Base-by-base conservation (phyloP, 2,329 filamentous ascomycete species). In the Waltergamsia citrina region DNA sequence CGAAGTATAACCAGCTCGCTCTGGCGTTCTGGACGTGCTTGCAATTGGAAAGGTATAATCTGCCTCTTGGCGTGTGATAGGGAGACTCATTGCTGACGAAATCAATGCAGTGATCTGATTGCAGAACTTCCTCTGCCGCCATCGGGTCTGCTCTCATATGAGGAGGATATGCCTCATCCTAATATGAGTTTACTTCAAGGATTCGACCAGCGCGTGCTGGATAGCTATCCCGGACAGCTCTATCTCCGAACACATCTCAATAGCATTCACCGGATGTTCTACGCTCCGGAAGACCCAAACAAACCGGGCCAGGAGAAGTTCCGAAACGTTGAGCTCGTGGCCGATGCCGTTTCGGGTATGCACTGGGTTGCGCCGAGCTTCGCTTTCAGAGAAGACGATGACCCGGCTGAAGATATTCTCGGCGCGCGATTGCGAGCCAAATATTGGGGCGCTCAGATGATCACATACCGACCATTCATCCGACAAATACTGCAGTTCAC, bases 11-110 rank as follows among this genome's bases (percentile, higher is more conserved):
- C 49, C 67, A 81, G 37, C 66, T 81, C 23, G 66, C 81, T 11
- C 71, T 93, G 45, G 81, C 85, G 1, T 95, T 88, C 48, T 96
- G 90, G 90, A 92, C 88, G 7, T 94, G 85, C 52, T 63, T 95
- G 41, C 90, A 96, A 50, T 68, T 96, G 9, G 90, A 96, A 57
- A 94, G 81, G 81, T 85, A 56, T 44, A 57, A 24, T 29, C 28
- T 28, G 26, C 26, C n/a, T 19, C 17, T 28, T 21, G 7, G 10
- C 11, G 12, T 32, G 16, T n/a, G n/a, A n/a, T n/a, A n/a, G n/a
- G n/a, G n/a, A n/a, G 7, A 12, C 12, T 10, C 28, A 10, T 16
- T 17, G 24, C 26, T 28, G 15, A 21, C 15, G 14, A 18, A 23
- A 16, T n/a, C 34, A 11, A 15, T 29, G 12, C 37, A 87, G 87